Evolutionary conservation across 1,284 basidiomycete species (phyloP), one percentile per base, ranked within the genome.

Genomic region (Rhodofomes roseus): DNA sequence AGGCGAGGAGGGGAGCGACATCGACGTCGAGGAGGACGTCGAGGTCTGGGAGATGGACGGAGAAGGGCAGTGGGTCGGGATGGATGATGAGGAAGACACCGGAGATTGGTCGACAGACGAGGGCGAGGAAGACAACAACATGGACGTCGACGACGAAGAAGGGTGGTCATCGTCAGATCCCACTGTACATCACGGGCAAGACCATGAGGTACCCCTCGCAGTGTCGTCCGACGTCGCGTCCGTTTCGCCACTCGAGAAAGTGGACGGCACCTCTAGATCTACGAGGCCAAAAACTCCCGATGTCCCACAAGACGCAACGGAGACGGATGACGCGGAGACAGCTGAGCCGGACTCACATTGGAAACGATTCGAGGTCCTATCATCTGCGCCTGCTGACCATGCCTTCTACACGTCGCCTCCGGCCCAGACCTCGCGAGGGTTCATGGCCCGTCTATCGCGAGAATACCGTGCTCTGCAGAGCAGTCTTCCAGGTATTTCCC

Each of bases 401-500:
- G 89, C 91, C 14, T 96, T 89, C 75, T 84, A 82, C 67, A 77
- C 77, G n/a, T 81, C 82, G 29, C 67, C 79, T 4, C 80, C 84
- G 25, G 79, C 79, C 2, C 85, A 87, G 63, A 86, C 89, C 8
- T 85, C 86, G 5, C 89, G 89, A 68, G 67, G 80, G 16, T 97
- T 95, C 75, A 79, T 91, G 63, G 78, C 82, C 40, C 85, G 95
- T 11, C 70, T 97, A 39, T 79, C 82, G 31, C 92, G 89, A 72
- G 95, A 98, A 73, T 95, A 96, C 73, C 86, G 86, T 52, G 89
- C 89, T 1, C 79, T 98, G 22, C 79, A 84, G 43, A 87, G 76
- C 58, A 94, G 92, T 63, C 75, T 97, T 53, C 94, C 94, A 68
- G 91, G 92, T 93, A 63, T n/a, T 36, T 23, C 60, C 20, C 55